A percentile compares a stretch with the other conserved stretches of the same genome.
Evolutionary conservation across 2,329 filamentous ascomycete species (phyloP).

Genomic region (Parafenestella ontariensis): DNA sequence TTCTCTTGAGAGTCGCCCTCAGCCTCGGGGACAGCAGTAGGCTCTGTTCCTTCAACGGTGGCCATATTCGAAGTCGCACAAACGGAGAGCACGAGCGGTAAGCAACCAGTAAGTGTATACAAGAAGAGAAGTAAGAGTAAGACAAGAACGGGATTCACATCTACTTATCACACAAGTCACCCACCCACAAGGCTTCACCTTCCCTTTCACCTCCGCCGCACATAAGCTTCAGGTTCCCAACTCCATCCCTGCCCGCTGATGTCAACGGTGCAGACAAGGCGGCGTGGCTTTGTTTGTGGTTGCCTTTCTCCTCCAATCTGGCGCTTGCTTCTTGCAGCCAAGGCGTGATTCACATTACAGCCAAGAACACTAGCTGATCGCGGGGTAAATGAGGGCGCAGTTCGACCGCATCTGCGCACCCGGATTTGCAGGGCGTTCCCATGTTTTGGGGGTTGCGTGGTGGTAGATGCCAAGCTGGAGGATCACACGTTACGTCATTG

Average conservation of each 20-base stretch:
- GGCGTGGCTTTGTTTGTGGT: slow-evolving; percentile 16
- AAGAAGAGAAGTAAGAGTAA: not conserved
- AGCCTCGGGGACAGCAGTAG: slow-evolving; percentile 32
- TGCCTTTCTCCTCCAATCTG: slow-evolving; percentile 23
- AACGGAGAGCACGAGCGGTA: not conserved
- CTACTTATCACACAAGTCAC: not conserved
- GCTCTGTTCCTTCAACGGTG: slow-evolving; percentile 12
- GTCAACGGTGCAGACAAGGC: slow-evolving; percentile 14
- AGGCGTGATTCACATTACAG: slow-evolving; percentile 14
- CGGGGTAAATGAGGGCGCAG: slow-evolving; percentile 7
- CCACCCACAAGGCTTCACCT: not conserved
- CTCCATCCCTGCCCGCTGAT: slow-evolving; percentile 15
- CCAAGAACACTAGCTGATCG: slow-evolving; percentile 14
- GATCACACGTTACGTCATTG: slow-evolving; percentile 32
- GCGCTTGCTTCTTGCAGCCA: slow-evolving; percentile 19
- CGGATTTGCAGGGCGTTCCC: slow-evolving; percentile 7
- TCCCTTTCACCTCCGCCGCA: not conserved
- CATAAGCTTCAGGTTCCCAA: slow-evolving; percentile 1
- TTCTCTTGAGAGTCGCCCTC: slow-evolving; percentile 28
- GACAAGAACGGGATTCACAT: not conserved
- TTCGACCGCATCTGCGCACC: slow-evolving; percentile 18
- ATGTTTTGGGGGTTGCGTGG: slow-evolving; percentile 12
- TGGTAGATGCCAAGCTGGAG: slow-evolving; percentile 19
- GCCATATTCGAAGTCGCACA: slow-evolving; percentile 10
- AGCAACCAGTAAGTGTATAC: too few relatives aligned